These are phyloP conservation scores for Fusarium vanettenii DNA, from an alignment of 2,329 filamentous ascomycete species.

Conservation along the genomic window DNA sequence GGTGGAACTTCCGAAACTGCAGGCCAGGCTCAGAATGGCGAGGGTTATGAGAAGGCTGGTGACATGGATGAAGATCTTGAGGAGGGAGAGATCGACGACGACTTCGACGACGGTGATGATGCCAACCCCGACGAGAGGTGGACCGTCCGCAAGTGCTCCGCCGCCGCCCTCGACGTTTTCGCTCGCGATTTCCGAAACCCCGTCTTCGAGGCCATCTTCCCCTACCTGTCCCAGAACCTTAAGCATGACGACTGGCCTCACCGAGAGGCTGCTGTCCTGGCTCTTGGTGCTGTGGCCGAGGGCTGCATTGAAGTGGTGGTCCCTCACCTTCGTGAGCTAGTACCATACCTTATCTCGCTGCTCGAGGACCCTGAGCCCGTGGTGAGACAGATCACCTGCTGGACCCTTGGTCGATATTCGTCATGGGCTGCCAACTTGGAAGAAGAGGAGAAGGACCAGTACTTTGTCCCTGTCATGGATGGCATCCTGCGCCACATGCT, in stretches of 20 bases:
- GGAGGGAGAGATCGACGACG: conserved; percentile 87
- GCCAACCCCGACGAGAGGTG: conserved; percentile 89
- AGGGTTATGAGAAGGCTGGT: conserved; percentile 66
- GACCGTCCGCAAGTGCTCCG: conserved; percentile 97
- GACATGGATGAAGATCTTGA: conserved; percentile 80
- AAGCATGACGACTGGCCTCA: conserved; percentile 91
- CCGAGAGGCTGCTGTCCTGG: conserved; percentile 92
- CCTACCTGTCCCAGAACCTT: conserved; percentile 91
- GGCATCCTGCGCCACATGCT: conserved; percentile 95
- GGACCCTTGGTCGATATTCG: conserved; percentile 95
- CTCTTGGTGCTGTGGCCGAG: conserved; percentile 93
- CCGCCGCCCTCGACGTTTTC: conserved; percentile 93
- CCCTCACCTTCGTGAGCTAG: conserved; percentile 89
- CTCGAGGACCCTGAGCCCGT: conserved; percentile 88
- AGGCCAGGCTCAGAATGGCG: conserved; percentile 63
- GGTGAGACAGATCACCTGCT: conserved; percentile 96
- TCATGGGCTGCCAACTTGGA: conserved; percentile 86
- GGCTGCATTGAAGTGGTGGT: conserved; percentile 92
- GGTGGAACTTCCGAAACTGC: conserved; percentile 62
- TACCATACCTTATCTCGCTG: conserved; percentile 89
- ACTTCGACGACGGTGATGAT: conserved; percentile 80
- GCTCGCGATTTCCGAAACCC: conserved; percentile 88
- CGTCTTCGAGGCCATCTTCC: conserved; percentile 91
- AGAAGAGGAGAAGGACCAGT: conserved; percentile 76
- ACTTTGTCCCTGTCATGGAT: conserved; percentile 97